Evolutionary conservation across 2,329 filamentous ascomycete species (phyloP).

Genomic region (Nothophoma quercina): DNA sequence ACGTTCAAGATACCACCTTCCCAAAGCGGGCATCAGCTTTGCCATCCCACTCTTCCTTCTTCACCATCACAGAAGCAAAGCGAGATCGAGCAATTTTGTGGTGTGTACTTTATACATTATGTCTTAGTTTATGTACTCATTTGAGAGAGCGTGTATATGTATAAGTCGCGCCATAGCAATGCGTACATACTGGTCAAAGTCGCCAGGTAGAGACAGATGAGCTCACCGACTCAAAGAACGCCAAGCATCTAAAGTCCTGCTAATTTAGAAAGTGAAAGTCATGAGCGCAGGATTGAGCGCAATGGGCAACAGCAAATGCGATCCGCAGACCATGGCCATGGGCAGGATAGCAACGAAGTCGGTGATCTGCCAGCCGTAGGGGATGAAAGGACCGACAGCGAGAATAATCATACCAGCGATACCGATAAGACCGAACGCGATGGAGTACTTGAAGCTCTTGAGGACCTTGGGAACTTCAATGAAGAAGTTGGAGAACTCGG

Average conservation of each 20-base stretch:
- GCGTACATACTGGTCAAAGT: constrained; percentile 9
- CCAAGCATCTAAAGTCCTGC: neutral
- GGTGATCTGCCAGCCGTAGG: constrained; percentile 60
- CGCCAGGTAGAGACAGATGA: neutral
- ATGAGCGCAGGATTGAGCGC: constrained; percentile 77
- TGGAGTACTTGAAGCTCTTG: constrained; percentile 78
- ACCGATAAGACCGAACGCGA: constrained; percentile 67
- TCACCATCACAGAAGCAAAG: neutral
- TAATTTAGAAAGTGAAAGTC: constrained; percentile 75
- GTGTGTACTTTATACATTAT: constrained; percentile 15
- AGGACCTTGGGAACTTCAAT: constrained; percentile 82
- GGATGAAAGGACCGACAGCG: constrained; percentile 69
- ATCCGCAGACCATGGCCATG: constrained; percentile 74
- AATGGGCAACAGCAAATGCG: constrained; percentile 73
- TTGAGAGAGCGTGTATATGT: neutral
- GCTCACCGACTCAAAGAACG: constrained; percentile 12
- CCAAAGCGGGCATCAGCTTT: constrained; percentile 8
- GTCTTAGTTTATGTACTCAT: constrained; percentile 9
- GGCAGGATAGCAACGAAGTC: constrained; percentile 73
- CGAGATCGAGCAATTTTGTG: neutral
- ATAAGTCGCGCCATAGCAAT: constrained; percentile 1
- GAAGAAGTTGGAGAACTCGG: constrained; percentile 83
- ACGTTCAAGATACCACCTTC: constrained; percentile 18
- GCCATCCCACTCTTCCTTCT: constrained; percentile 4
- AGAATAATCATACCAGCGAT: constrained; percentile 71